Evolutionary conservation across 805 yeast species (phyloP), one percentile per base, ranked within the genome.

Genomic region (Candida odintsovae): DNA sequence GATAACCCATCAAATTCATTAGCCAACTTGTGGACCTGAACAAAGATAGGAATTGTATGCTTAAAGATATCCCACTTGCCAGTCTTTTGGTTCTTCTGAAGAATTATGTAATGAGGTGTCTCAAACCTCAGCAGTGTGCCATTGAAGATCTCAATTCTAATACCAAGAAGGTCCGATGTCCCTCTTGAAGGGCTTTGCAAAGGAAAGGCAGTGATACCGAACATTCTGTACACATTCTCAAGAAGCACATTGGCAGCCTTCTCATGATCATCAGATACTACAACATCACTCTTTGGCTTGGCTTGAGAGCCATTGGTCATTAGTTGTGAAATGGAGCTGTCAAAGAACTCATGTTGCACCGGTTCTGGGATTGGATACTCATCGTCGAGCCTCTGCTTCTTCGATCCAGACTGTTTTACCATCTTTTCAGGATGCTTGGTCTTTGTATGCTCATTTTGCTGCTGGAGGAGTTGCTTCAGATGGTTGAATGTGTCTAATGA

Each of bases 181-280:
- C 19, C 54, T 53, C 38, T 50, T 47, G 10, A 47, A 42, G 2
- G 39, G n/a, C 20, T 19, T n/a, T 15, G 18, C 9, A 68, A 57
- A 0, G 73, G 73, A 47, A 70, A 69, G 10, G 61, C 59, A 4
- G 72, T 68, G 3, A 68, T 64, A 0, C 75, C 75, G 55, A 68
- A 62, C 55, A 66, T 53, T 43, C 74, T 58, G 42, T 62, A 69
- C 4, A 59, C 51, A 48, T 66, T 68, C 49, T 69, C 73, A 10
- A 63, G 15, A 1, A 55, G 35, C 1, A 66, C 58, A 20, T 57
- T 52, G 3, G 55, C 48, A 4, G 53, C 44, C 31, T 49, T 53
- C 25, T 40, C 35, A 6, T 43, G 3, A 9, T 20, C 6, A 20
- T 20, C 20, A 3, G 18, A 13, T 20, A 13, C 15, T 2, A 12